Conservation (phyloP, 805 yeast genomes). For the Candida khao-thaluensis region DNA sequence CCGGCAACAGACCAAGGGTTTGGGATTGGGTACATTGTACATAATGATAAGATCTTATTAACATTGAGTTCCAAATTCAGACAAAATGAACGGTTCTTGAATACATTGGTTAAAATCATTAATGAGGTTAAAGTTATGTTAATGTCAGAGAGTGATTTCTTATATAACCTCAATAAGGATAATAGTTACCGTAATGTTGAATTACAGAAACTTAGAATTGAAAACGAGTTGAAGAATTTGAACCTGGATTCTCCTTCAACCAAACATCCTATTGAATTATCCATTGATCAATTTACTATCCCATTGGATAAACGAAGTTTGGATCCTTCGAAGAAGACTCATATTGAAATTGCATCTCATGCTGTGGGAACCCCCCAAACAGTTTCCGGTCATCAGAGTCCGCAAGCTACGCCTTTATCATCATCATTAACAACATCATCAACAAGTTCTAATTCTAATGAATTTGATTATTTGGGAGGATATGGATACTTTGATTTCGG, state of each 20-base stretch:
- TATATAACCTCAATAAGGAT: slow-evolving; percentile 28
- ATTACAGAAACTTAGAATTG: slow-evolving; percentile 33
- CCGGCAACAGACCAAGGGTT: slow-evolving; percentile 89
- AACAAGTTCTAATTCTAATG: slow-evolving; percentile 5
- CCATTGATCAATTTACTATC: slow-evolving; percentile 19
- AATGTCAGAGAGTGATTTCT: slow-evolving; percentile 34
- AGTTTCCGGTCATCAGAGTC: neutral
- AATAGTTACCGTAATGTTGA: slow-evolving; percentile 33
- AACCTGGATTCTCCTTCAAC: slow-evolving; percentile 23
- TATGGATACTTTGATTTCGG: slow-evolving; percentile 84
- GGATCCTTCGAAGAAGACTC: neutral
- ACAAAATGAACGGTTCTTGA: slow-evolving; percentile 76
- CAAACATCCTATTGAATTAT: slow-evolving; percentile 25
- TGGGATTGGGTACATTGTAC: slow-evolving; percentile 90
- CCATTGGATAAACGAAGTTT: slow-evolving; percentile 16
- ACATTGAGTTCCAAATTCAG: slow-evolving; percentile 87
- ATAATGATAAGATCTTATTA: slow-evolving; percentile 71
- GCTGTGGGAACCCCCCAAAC: neutral
- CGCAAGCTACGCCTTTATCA: slow-evolving; percentile 1
- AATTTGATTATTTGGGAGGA: slow-evolving; percentile 58
- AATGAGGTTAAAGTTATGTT: slow-evolving; percentile 56
- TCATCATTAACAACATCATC: slow-evolving; percentile 1
- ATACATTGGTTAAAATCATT: slow-evolving; percentile 62
- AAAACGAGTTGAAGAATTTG: slow-evolving; percentile 33
- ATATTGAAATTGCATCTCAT: neutral